Evolutionary conservation across 2,329 filamentous ascomycete genomes (phyloP).

Genomic region (Podosphaera fusca): DNA sequence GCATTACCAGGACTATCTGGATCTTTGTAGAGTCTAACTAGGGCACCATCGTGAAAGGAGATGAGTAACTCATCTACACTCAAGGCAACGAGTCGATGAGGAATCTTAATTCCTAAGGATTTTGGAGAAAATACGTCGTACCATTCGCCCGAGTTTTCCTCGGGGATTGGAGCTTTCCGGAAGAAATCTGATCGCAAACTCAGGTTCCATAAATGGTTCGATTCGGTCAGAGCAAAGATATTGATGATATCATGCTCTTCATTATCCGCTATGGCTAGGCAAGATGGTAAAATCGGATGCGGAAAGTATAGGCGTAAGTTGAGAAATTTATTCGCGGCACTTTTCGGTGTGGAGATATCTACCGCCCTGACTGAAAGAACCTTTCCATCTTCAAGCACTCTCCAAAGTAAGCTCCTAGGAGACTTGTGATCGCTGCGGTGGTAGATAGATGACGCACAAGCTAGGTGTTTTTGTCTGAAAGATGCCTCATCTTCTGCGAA

Average conservation of each 20-base stretch:
- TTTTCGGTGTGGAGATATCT: constrained; percentile 51
- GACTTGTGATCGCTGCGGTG: constrained; percentile 54
- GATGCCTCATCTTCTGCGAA: constrained; percentile 44
- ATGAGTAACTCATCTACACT: constrained; percentile 53
- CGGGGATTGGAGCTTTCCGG: constrained; percentile 40
- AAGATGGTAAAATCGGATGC: constrained; percentile 47
- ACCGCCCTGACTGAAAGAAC: constrained; percentile 63
- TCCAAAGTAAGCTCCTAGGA: constrained; percentile 78
- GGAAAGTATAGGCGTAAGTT: constrained; percentile 60
- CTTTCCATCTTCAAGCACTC: constrained; percentile 57
- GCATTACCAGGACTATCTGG: constrained; percentile 24
- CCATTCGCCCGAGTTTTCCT: constrained; percentile 51
- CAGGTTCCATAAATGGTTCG: constrained; percentile 64
- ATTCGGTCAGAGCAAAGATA: constrained; percentile 56
- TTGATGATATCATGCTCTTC: constrained; percentile 55
- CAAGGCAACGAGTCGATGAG: constrained; percentile 60
- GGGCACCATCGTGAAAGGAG: constrained; percentile 56
- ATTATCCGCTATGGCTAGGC: constrained; percentile 63
- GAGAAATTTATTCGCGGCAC: constrained; percentile 40
- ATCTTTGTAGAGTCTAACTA: constrained; percentile 46
- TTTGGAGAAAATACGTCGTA: constrained; percentile 53
- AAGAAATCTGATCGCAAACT: constrained; percentile 69
- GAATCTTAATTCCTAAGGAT: constrained; percentile 53
- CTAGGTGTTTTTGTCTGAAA: constrained; percentile 51
- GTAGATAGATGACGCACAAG: constrained; percentile 60